A percentile compares a stretch with the other conserved stretches of the same genome.
These are phyloP conservation scores for Plasmodium coatneyi DNA, from an alignment of 169 alveolate species.

Conservation along the genomic window DNA sequence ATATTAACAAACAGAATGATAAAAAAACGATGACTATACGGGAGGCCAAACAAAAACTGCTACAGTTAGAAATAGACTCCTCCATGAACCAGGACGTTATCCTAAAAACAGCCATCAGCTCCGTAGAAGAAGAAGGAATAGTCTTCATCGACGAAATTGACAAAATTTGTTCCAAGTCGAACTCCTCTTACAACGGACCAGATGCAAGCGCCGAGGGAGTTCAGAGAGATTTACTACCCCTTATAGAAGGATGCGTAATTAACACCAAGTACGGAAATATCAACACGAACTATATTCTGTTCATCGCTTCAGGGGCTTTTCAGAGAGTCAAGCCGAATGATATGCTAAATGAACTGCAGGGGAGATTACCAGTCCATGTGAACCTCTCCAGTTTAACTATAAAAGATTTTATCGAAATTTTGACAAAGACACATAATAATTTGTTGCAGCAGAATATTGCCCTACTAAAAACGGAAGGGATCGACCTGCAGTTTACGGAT, in stretches of 20 bases:
- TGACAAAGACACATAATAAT: conserved; percentile 87
- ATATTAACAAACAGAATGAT: conserved; percentile 71
- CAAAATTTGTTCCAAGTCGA: conserved; percentile 85
- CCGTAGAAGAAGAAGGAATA: conserved; percentile 90
- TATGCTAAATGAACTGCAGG: conserved; percentile 92
- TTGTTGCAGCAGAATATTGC: conserved; percentile 86
- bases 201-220: conserved; percentile 94
- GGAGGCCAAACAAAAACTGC: conserved; percentile 78
- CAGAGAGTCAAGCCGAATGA: conserved; percentile 91
- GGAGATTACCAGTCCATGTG: conserved; percentile 92
- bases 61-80: conserved; percentile 76
- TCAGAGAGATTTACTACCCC: conserved; percentile 91
- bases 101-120: conserved; percentile 83
- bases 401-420: conserved; percentile 85
- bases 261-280: conserved; percentile 89
- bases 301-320: conserved; percentile 93
- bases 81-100: conserved; percentile 80
- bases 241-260: conserved; percentile 91
- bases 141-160: conserved; percentile 94
- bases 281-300: conserved; percentile 90
- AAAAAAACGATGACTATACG: conserved; percentile 74
- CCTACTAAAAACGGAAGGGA: conserved; percentile 88
- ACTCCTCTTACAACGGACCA: conserved; percentile 78
- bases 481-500: conserved; percentile 81
- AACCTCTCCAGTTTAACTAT: conserved; percentile 84